Conservation (phyloP, 2,329 filamentous ascomycete genomes). For the Cryoendolithus antarcticus region DNA sequence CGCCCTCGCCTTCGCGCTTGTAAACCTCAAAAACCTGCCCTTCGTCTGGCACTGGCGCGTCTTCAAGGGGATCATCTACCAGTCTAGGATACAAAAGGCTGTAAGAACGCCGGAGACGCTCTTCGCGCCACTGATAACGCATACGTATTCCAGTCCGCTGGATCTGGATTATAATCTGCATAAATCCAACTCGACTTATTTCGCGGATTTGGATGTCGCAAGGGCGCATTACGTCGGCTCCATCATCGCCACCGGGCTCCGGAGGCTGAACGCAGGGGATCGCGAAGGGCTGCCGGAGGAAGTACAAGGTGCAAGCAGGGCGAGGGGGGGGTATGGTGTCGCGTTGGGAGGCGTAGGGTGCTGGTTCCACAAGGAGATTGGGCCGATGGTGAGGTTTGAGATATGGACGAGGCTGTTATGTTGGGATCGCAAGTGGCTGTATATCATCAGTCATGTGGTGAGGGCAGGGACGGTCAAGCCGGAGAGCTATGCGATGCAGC, state of each 20-base stretch:
- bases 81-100: constrained; percentile 30
- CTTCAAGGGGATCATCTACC: constrained; percentile 30
- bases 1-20: constrained; percentile 35
- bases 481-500: constrained; percentile 4
- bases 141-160: constrained; percentile 53
- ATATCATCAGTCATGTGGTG: constrained; percentile 19
- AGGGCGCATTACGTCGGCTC: constrained; percentile 65
- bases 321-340: constrained; percentile 24
- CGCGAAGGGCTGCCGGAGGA: constrained; percentile 21
- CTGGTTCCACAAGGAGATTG: constrained; percentile 27
- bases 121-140: constrained; percentile 57
- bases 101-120: constrained; percentile 44
- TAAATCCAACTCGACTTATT: constrained; percentile 78
- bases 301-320: constrained; percentile 7
- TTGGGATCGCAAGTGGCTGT: constrained; percentile 6
- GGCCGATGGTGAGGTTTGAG: constrained; percentile 2
- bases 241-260: constrained; percentile 34
- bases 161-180: constrained; percentile 83
- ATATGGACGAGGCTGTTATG: constrained; percentile 2
- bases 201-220: constrained; percentile 70
- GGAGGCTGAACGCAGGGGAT: constrained; percentile 23
- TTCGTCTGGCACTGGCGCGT: constrained; percentile 56
- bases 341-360: constrained; percentile 36
- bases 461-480: constrained; percentile 29
- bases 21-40: constrained; percentile 64